Evolutionary conservation across 768 basidiomycete genomes (phyloP), one percentile per base, ranked within the genome.

Genomic region (Tricholoma terreum): DNA sequence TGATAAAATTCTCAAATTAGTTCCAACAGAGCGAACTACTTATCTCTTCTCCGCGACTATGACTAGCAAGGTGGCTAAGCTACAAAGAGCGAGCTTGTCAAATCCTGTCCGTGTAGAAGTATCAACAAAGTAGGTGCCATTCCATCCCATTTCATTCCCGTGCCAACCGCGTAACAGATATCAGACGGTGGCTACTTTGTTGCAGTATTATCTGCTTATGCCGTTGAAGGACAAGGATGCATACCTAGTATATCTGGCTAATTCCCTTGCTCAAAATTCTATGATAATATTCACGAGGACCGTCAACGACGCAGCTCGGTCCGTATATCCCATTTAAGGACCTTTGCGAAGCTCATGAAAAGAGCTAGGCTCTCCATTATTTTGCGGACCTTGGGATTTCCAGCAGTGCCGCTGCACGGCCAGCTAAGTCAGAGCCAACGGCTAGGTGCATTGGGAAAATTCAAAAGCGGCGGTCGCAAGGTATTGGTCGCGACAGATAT

Each of bases 11-110:
- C 81, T 99, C 34, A 96, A 95, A 73, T 84, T 92, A 36, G 88
- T 99, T 60, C 97, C 96, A 19, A 92, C 86, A 66, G 95, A 98
- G 64, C 84, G 97, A 10, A 91, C 89, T 30, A 99, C 97, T 2
- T 98, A 94, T 68, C 82, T 99, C 1, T 99, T 94, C 76, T 98
- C 96, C 11, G 97, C 96, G 6, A 98, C 96, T 19, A 98, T 99
- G 96, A 96, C 97, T 10, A 94, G 93, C 12, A 98, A 98, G 74
- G 94, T 99, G 3, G 93, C 91, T 10, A 98, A 98, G 72, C 79
- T 99, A 10, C 96, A 98, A 70, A 77, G 96, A 53, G 95, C 97
- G 31, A 94, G 92, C 77, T 77, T 98, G 67, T 83, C 84, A 31
- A 94, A 96, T 67, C 97, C 97, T n/a, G 85, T 95, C 22, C 83